A percentile compares a stretch with the other conserved stretches of the same genome.
Conservation (phyloP, 768 basidiomycete species). For the Boletus barrowsii region DNA sequence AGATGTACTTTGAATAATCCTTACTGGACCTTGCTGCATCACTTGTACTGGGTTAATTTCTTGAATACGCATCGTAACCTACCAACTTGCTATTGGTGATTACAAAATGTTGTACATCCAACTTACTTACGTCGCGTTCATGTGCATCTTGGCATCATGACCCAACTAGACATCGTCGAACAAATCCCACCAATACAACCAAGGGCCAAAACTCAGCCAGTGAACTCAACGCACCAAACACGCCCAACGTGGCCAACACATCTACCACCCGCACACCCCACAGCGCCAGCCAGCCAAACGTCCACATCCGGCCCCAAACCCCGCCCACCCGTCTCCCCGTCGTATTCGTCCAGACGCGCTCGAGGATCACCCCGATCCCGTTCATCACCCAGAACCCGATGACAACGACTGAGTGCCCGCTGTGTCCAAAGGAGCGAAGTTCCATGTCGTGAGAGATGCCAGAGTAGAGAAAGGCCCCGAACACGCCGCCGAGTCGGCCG, state of each 20-base stretch:
- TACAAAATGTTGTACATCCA: too few relatives aligned
- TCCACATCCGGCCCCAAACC: constrained; percentile 50
- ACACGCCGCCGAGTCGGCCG: constrained; percentile 47
- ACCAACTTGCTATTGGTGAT: too few relatives aligned
- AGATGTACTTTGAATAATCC: too few relatives aligned
- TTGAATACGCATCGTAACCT: too few relatives aligned
- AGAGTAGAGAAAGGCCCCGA: constrained; percentile 60
- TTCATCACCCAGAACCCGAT: constrained; percentile 55
- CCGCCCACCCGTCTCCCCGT: constrained; percentile 48
- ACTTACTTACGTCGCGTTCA: too few relatives aligned
- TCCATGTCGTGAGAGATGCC: constrained; percentile 56
- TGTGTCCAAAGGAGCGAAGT: constrained; percentile 27
- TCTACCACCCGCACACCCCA: constrained; percentile 51
- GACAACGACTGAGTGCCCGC: constrained; percentile 41
- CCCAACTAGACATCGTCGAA: neutral
- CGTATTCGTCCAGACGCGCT: constrained; percentile 41
- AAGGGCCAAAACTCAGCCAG: constrained; percentile 12
- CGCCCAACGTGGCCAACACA: constrained; percentile 19
- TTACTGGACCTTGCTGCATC: too few relatives aligned
- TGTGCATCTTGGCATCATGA: too few relatives aligned
- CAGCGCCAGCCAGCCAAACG: constrained; percentile 43
- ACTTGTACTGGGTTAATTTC: too few relatives aligned
- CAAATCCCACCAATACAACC: constrained; percentile 25
- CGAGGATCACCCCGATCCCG: constrained; percentile 49
- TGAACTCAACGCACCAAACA: neutral